phyloP scores from a whole-genome alignment of 352 stramenopile genomes.

The Phytophthora foliorum region DNA sequence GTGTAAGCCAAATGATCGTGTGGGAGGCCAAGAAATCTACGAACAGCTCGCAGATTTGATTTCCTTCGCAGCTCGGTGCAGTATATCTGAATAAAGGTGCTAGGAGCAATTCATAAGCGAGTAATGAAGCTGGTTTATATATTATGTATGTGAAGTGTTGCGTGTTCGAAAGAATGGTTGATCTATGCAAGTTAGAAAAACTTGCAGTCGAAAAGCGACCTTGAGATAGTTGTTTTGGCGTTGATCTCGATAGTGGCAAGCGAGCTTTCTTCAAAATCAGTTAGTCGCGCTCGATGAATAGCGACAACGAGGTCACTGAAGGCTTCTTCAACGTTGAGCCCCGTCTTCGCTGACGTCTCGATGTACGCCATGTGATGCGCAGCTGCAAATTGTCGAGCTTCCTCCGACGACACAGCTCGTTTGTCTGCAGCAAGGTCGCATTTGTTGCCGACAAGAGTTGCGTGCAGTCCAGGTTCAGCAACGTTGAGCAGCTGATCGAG shows the following conservation, averaged over 20 bases:
- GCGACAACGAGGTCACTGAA: constrained; percentile 69
- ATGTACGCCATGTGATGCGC: constrained; percentile 82
- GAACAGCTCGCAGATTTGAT: constrained; percentile 67
- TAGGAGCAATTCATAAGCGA: neutral
- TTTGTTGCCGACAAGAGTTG: constrained; percentile 82
- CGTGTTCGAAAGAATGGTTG: neutral
- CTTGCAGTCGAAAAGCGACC: constrained; percentile 63
- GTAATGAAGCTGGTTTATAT: neutral
- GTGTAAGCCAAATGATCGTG: constrained; percentile 62
- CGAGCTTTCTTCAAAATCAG: constrained; percentile 37
- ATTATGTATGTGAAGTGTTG: neutral
- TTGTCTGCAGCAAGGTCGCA: constrained; percentile 59
- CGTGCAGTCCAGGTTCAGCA: constrained; percentile 73
- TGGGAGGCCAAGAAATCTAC: constrained; percentile 54
- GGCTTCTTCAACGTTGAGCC: constrained; percentile 65
- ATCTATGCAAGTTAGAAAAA: constrained; percentile 25
- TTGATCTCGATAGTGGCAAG: constrained; percentile 50
- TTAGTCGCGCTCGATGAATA: constrained; percentile 58
- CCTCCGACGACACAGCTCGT: constrained; percentile 59
- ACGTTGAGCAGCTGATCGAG: constrained; percentile 81
- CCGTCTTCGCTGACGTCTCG: constrained; percentile 86
- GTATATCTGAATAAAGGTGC: constrained; percentile 1
- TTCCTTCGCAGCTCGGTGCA: constrained; percentile 48
- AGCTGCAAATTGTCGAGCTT: constrained; percentile 74
- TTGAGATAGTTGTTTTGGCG: constrained; percentile 17